Percentiles rank a stretch among this genome's conserved stretches.
Conservation (phyloP, 2,329 filamentous ascomycete species). For the Trichoderma lentiforme region DNA sequence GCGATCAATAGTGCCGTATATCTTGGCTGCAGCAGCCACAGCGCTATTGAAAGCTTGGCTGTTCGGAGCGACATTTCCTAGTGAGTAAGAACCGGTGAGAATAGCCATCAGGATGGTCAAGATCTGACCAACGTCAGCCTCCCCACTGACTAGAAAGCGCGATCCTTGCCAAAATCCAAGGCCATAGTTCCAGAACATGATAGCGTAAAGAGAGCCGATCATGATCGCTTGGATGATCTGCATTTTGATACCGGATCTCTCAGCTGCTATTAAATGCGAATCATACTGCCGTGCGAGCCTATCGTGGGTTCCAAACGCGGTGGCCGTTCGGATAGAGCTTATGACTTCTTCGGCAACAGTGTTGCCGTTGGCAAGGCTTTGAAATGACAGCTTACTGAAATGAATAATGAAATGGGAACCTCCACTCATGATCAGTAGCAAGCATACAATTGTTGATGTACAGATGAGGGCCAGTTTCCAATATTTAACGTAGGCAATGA, state of each 20-base stretch:
- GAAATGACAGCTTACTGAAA: neutral
- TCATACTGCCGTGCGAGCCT: constrained; percentile 33
- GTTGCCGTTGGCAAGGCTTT: neutral
- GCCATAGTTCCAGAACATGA: constrained; percentile 35
- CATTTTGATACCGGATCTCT: constrained; percentile 28
- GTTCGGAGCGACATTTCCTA: constrained; percentile 16
- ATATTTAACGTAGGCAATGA: constrained; percentile 49
- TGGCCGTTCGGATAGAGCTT: constrained; percentile 36
- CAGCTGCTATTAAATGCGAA: constrained; percentile 20
- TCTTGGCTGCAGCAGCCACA: constrained; percentile 31
- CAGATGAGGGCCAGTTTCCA: constrained; percentile 49
- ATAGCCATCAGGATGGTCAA: constrained; percentile 27
- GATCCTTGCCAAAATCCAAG: constrained; percentile 42
- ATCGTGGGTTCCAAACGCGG: constrained; percentile 37
- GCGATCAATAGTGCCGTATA: constrained; percentile 36
- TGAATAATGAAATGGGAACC: neutral
- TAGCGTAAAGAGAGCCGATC: constrained; percentile 33
- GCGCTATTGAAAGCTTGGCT: constrained; percentile 33
- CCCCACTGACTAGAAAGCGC: constrained; percentile 29
- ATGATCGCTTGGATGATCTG: constrained; percentile 34
- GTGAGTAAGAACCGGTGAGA: constrained; percentile 2
- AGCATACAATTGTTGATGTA: neutral
- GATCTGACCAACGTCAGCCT: constrained; percentile 34
- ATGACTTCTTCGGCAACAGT: constrained; percentile 38
- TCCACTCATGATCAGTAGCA: neutral